Conservation (phyloP, 805 yeast species). For the Pichia nanzhaoensis region DNA sequence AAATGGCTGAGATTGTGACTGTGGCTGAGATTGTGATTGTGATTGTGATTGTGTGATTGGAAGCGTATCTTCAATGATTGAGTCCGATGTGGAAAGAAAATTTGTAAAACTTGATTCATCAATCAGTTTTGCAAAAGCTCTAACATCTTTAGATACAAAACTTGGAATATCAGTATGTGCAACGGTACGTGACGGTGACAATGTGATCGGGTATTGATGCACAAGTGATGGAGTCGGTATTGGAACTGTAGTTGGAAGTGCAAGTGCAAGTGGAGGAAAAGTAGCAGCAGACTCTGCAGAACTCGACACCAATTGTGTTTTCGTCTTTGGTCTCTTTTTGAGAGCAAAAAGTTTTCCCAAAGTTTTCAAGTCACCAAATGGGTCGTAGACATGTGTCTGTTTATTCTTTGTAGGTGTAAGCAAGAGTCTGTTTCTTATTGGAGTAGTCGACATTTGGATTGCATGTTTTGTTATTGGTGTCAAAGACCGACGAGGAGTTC, state of each 20-base stretch:
- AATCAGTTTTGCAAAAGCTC: conserved; percentile 1
- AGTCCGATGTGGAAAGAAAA: background rate
- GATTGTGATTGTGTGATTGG: conserved; percentile 9
- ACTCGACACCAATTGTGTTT: background rate
- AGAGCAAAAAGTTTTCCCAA: conserved; percentile 28
- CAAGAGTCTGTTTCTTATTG: conserved; percentile 24
- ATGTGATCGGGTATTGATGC: too few species aligned
- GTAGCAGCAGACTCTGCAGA: too few species aligned
- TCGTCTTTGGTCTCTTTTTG: conserved; percentile 9
- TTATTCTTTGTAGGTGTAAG: conserved; percentile 25
- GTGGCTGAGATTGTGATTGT: conserved; percentile 10
- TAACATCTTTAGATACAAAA: conserved; percentile 8
- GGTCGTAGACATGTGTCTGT: conserved; percentile 25
- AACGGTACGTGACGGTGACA: background rate
- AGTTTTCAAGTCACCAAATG: conserved; percentile 25
- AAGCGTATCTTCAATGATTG: conserved; percentile 7
- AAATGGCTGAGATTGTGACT: conserved; percentile 4
- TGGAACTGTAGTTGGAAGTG: too few species aligned
- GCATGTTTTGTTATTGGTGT: conserved; percentile 30
- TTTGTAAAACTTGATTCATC: conserved; percentile 7
- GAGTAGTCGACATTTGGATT: conserved; percentile 27
- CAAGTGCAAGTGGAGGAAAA: too few species aligned
- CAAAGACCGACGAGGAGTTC: conserved; percentile 25
- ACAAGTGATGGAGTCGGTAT: too few species aligned
- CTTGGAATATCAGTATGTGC: conserved; percentile 4